Base-by-base conservation (phyloP, 371 early-diverging fungal species). In the Batrachochytrium dendrobatidis region DNA sequence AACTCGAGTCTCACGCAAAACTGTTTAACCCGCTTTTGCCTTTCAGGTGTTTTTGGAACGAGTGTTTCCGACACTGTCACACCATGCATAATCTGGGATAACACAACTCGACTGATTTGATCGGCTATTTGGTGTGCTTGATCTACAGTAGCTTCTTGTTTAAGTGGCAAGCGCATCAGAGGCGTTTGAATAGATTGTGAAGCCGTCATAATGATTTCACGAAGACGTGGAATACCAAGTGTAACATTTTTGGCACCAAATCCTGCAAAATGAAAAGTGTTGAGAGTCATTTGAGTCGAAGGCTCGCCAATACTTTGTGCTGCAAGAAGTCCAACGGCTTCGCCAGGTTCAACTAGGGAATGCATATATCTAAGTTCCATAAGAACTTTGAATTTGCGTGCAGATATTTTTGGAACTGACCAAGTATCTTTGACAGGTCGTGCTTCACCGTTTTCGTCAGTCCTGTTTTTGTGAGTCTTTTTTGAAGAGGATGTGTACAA, bases 251-350 rank as follows among this genome's bases (percentile, higher is more conserved):
- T 98, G 64, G 96, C 98, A 76, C 99, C 99, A 67, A 96, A 95
- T 58, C 99, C 99, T 61, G 99, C 99, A 81, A 99, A 91, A 81
- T 99, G 99, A 90, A 99, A 99, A 58, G 99, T 99, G 80, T 99
- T 99, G 48, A 99, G 80, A 25, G 99, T 99, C 99, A 99, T 99
- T 73, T 99, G 99, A 8, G 99, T 99, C 33, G 95, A 95, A n/a
- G 99, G 99, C 76, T 99, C 99, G 62, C 99, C 99, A 45, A 99
- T 87, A 60, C 90, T 87, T 73, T 99, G 99, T 31, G 99, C 99
- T 31, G 99, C 99, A 55, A 99, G 76, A 35, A 99, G 77, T 58
- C 99, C 99, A 32, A 99, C 99, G 52, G 95, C 87, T 72, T 99
- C 98, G 64, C 99, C 99, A 24, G 99, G 94, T 55, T 99, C 97